Evolutionary conservation across 108 stramenopile species (phyloP), one percentile per base, ranked within the genome.

Genomic region (Pseudonitzschia multistriata): DNA sequence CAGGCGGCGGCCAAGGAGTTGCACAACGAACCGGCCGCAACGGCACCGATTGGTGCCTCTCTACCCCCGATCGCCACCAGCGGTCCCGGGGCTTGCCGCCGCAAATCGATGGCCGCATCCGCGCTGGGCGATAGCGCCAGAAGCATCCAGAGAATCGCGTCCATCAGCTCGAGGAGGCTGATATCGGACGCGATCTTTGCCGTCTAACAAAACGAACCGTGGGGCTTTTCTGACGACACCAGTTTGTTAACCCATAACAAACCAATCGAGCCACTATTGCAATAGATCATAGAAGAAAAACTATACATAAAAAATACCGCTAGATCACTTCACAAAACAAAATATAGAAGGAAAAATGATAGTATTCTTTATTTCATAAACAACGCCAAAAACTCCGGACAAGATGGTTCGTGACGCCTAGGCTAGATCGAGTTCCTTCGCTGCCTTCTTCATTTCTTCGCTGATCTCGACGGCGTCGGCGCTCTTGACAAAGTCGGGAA

Each of bases 361-460:
- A n/a, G n/a, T n/a, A n/a, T n/a, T n/a, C n/a, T n/a, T n/a, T n/a
- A n/a, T n/a, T n/a, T n/a, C n/a, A n/a, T n/a, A n/a, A n/a, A n/a
- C n/a, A n/a, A n/a, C n/a, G n/a, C n/a, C n/a, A n/a, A n/a, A n/a
- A n/a, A n/a, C n/a, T n/a, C n/a, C n/a, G n/a, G n/a, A n/a, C n/a
- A n/a, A n/a, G n/a, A n/a, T n/a, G n/a, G 5, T 8, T 45, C 59
- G 49, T 67, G 31, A 14, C 7, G 5, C 13, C 25, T 28, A 71
- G 31, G 31, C 71, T 17, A 61, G 66, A 60, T 62, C 62, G 29
- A 94, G 83, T 82, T 85, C 89, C 61, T 81, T 73, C 37, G 91
- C 94, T 14, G 90, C 95, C 45, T 81, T 88, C 81, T 85, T 91
- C 86, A 94, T 91, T 76, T 96, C 95, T 3, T 77, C 86, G 60